Evolutionary conservation across 306 rosid genomes (phyloP).

Genomic region (Carpinus fangiana): DNA sequence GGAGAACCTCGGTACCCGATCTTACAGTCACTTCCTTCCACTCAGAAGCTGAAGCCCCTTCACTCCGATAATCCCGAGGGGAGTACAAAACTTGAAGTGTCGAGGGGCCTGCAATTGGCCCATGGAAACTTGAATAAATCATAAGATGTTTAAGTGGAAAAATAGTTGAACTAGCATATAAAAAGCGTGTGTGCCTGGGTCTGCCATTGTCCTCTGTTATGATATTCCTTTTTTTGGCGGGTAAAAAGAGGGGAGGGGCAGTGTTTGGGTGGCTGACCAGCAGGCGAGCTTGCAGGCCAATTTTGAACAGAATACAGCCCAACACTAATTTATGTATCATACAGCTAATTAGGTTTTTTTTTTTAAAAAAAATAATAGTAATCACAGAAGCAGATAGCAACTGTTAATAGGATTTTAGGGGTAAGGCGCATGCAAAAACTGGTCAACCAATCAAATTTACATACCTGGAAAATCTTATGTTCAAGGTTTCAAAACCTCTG

Average conservation of each 20-base stretch:
- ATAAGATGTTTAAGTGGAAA: neutral
- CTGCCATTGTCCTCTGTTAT: neutral
- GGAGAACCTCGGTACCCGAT: slow-evolving; percentile 75
- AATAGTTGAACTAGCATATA: neutral
- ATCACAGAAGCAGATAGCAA: neutral
- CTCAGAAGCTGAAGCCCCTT: slow-evolving; percentile 61
- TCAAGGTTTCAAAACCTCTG: neutral
- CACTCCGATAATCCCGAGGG: slow-evolving; percentile 70
- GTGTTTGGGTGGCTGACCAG: neutral
- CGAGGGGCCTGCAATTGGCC: slow-evolving; percentile 65
- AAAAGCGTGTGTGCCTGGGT: neutral
- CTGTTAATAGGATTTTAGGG: neutral
- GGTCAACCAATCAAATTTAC: neutral
- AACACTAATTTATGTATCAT: neutral
- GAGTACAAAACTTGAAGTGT: slow-evolving; percentile 74
- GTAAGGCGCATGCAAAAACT: neutral
- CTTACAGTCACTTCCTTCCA: slow-evolving; percentile 74
- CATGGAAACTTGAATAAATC: slow-evolving; percentile 27
- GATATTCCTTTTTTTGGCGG: neutral
- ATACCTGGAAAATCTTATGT: neutral
- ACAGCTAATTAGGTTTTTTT: too few species aligned
- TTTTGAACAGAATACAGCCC: neutral
- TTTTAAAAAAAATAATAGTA: too few species aligned
- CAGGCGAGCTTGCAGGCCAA: neutral
- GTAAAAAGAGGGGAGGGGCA: neutral